These are phyloP conservation scores for Sporothrix pallida DNA, from an alignment of 2,329 filamentous ascomycete species.

Conservation along the genomic window DNA sequence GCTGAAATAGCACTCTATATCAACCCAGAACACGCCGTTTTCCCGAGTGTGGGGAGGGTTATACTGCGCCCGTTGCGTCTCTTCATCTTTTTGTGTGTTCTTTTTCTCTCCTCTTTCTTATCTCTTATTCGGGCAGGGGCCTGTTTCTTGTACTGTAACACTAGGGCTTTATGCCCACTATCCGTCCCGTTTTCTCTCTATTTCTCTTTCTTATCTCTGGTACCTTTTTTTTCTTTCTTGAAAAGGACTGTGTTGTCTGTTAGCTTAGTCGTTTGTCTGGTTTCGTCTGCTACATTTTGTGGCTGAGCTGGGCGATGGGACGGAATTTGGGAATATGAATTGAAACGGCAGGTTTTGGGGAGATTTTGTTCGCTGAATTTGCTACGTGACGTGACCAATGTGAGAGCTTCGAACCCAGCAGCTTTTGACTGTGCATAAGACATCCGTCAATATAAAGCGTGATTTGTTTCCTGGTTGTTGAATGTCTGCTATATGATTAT, in stretches of 20 bases:
- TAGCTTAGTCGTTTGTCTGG: background rate
- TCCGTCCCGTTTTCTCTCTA: background rate
- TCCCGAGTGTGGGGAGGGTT: conserved; percentile 2
- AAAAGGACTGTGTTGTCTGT: background rate
- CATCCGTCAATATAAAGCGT: too few species aligned
- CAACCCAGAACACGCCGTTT: background rate
- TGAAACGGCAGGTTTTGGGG: background rate
- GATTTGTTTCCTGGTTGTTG: too few species aligned
- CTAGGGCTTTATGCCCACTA: background rate
- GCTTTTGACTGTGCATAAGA: too few species aligned
- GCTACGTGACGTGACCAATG: too few species aligned
- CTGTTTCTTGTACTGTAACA: conserved; percentile 28
- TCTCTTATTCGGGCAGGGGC: background rate
- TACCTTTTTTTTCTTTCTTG: background rate
- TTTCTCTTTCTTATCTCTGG: background rate
- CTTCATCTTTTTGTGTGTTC: background rate
- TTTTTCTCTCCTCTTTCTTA: background rate
- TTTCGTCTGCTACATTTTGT: background rate
- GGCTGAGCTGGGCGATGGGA: background rate
- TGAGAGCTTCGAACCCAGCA: too few species aligned
- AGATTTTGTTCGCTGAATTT: background rate
- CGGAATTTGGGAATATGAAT: conserved; percentile 7
- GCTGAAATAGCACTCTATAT: too few species aligned
- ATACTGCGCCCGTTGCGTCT: background rate
- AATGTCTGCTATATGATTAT: too few species aligned